Base-by-base conservation (phyloP, 495 filamentous ascomycete genomes). In the Baudoinia panamericana region DNA sequence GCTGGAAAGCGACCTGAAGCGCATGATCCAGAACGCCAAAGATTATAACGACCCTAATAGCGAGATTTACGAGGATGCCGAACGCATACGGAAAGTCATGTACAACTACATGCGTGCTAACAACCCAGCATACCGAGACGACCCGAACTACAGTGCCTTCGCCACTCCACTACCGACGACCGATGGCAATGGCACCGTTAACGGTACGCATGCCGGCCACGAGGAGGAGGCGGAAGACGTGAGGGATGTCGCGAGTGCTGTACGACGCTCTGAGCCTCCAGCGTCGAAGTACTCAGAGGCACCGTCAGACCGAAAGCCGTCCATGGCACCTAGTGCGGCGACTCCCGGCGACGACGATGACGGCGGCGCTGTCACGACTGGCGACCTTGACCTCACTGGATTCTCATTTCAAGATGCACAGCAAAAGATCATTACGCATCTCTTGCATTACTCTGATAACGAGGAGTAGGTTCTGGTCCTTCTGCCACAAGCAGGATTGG, bases 321-420 rank as follows among this genome's bases (percentile, higher is more conserved):
- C 48, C 12, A 20, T 46, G 2, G 48, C 48, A 52, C 63, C 35
- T 61, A 77, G 57, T 61, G 66, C 50, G 46, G 74, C 59, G 7
- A 64, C 61, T 22, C 58, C 59, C 8, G 52, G 52, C 26, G 55
- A 55, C 25, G 53, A 51, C n/a, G 59, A 61, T 34, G 54, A 51
- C 24, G 51, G 18, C 20, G 44, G 29, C 24, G 58, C 41, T 55
- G 50, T 71, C 71, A 35, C 59, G 66, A 38, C 64, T 62, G 40
- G 66, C 63, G 32, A 62, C 18, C 75, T 56, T 64, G 73, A 44
- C 12, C 58, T 58, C 30, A 38, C 37, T 9, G 74, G 75, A 29
- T 71, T 81, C 35, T 75, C 51, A 16, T 82, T 92, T 51, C 82
- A 85, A 50, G 65, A 82, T 44, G 84, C 82, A 0, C 83, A 92